Base-by-base conservation (phyloP, 768 basidiomycete genomes). In the Hypsizygus marmoreus region DNA sequence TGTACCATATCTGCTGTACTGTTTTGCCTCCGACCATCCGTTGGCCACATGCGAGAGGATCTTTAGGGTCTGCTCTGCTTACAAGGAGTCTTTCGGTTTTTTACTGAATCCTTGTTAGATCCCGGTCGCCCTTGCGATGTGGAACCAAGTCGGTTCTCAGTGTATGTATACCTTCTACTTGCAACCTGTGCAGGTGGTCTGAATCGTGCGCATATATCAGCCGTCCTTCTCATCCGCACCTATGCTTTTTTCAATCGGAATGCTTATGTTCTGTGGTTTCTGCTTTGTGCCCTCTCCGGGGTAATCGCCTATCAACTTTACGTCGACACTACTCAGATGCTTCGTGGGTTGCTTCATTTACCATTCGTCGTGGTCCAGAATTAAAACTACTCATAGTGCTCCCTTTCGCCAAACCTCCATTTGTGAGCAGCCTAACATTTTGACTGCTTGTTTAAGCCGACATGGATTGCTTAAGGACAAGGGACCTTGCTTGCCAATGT, bases 231-330 rank as follows among this genome's bases (percentile, higher is more conserved):
- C 53, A 91, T 91, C 49, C 81, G 88, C 50, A 91, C 88, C 32
- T 91, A 89, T 57, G 88, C 88, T 3, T 91, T 91, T 68, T 90
- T 90, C 74, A 88, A 88, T 57, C 79, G 86, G 51, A 91, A 89
- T 56, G 61, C 73, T 43, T 85, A 81, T 59, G 66, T 90, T 40
- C 74, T 90, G 31, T 70, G 73, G 53, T 77, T 77, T 48, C 79
- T 91, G 51, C 63, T 88, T 45, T 75, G 74, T 46, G 81, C 85
- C 10, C 71, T 91, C 9, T 75, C 80, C 46, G 87, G 87, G 6
- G 82, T 91, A 46, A 79, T 90, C 9, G 80, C 86, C 29, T 91
- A 90, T 65, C 88, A 91, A 60, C 79, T 90, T 25, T 91, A 86
- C 55, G 88, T 90, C 23, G 86, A 82, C 53, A 81, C 81, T 4